phyloP scores from a whole-genome alignment of 805 yeast genomes.

The Yamadazyma laniorum region DNA sequence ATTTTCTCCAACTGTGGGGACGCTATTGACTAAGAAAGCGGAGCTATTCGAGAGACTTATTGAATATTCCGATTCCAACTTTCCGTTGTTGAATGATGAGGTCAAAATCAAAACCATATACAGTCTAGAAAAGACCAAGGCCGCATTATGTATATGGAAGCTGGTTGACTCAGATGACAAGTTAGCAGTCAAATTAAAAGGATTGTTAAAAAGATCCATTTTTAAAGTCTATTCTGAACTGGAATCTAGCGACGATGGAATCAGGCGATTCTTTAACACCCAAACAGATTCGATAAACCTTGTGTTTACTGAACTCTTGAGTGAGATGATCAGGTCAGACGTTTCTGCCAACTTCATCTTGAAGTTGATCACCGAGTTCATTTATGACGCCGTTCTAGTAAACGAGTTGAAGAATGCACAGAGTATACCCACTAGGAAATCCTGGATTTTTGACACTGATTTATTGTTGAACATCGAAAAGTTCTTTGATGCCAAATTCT shows the following conservation, averaged over 20 bases:
- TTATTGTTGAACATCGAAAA: conserved; percentile 40
- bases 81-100: conserved; percentile 33
- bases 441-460: conserved; percentile 50
- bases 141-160: conserved; percentile 40
- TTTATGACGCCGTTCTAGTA: conserved; percentile 31
- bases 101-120: conserved; percentile 37
- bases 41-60: conserved; percentile 45
- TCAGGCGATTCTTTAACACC: conserved; percentile 27
- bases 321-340: conserved; percentile 16
- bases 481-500: conserved; percentile 16
- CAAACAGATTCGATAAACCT: conserved; percentile 23
- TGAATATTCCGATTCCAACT: conserved; percentile 45
- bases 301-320: conserved; percentile 29
- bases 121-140: conserved; percentile 36
- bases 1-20: conserved; percentile 47
- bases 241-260: conserved; percentile 15
- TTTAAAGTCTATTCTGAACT: conserved; percentile 1
- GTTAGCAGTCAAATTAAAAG: conserved; percentile 1
- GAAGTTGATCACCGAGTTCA: conserved; percentile 19
- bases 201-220: conserved; percentile 1
- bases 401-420: conserved; percentile 42
- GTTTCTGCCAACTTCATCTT: conserved; percentile 17
- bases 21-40: conserved; percentile 52
- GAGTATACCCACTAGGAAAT: conserved; percentile 16
- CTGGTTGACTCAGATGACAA: conserved; percentile 5